Percentiles rank a stretch among this genome's conserved stretches.
phyloP scores from a whole-genome alignment of 2,329 filamentous ascomycete genomes.

The Lecanosticta acicola region DNA sequence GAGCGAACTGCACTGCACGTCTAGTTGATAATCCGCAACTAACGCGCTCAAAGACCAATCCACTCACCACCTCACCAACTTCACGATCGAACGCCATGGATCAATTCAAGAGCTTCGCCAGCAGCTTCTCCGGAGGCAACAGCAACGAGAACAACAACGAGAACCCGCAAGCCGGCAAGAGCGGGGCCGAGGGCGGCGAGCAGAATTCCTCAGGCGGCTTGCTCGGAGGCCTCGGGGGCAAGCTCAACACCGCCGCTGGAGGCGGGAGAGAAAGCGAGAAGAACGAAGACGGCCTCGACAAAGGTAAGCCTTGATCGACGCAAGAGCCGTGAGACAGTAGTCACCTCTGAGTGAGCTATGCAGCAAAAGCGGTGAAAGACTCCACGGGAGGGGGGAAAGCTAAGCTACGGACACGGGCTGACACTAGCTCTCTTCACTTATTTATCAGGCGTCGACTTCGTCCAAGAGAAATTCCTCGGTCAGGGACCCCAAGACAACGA shows the following conservation, averaged over 20 bases:
- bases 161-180: constrained; percentile 15
- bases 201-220: constrained; percentile 41
- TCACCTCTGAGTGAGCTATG: too few relatives aligned
- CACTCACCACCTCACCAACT: too few relatives aligned
- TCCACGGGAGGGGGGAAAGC: constrained; percentile 1
- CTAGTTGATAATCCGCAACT: neutral
- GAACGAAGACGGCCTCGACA: constrained; percentile 75
- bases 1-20: neutral
- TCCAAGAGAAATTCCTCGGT: constrained; percentile 70
- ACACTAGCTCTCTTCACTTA: constrained; percentile 3
- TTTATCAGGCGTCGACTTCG: constrained; percentile 70
- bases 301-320: too few relatives aligned
- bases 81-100: constrained; percentile 36
- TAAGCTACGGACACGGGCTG: constrained; percentile 2
- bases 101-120: constrained; percentile 44
- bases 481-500: constrained; percentile 66
- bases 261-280: constrained; percentile 68
- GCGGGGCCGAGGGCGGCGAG: constrained; percentile 25
- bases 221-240: constrained; percentile 59
- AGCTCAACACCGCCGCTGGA: constrained; percentile 65
- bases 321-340: too few relatives aligned
- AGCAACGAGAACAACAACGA: constrained; percentile 23
- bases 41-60: neutral
- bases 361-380: too few relatives aligned
- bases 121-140: constrained; percentile 30